Evolutionary conservation across 1,139 yeast genomes (phyloP).

Genomic region (Ogataea hybrid): DNA sequence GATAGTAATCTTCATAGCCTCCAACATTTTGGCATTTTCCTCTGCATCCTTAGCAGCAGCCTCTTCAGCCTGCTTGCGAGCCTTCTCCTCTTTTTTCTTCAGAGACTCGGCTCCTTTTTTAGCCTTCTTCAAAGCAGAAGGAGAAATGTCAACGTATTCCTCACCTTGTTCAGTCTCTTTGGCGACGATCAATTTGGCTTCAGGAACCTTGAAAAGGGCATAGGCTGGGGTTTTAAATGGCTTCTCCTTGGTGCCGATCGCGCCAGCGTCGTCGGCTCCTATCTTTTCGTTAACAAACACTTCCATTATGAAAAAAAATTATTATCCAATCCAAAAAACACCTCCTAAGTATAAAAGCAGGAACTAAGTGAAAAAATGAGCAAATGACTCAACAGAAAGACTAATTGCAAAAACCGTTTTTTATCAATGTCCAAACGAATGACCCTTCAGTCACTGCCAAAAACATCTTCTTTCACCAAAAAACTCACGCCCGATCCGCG

Average conservation of each 20-base stretch:
- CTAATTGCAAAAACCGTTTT: constrained; percentile 8
- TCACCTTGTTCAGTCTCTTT: constrained; percentile 61
- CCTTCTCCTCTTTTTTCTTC: constrained; percentile 86
- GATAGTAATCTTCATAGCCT: constrained; percentile 74
- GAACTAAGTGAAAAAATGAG: background rate
- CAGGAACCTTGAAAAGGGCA: constrained; percentile 58
- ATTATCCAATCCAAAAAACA: background rate
- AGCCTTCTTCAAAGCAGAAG: constrained; percentile 93
- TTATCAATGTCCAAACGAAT: constrained; percentile 12
- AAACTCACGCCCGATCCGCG: constrained; percentile 55
- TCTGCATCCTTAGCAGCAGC: constrained; percentile 60
- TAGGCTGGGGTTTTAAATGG: constrained; percentile 86
- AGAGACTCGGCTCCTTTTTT: constrained; percentile 93
- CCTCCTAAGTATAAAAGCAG: too few relatives aligned
- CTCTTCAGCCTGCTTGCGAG: constrained; percentile 60
- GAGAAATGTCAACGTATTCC: constrained; percentile 75
- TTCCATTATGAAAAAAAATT: constrained; percentile 16
- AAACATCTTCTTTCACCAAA: constrained; percentile 49
- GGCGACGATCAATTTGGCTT: constrained; percentile 58
- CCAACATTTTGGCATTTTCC: constrained; percentile 68
- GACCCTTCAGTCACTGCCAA: constrained; percentile 35
- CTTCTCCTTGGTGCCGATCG: constrained; percentile 56
- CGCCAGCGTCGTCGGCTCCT: constrained; percentile 60
- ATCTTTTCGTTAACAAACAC: constrained; percentile 66
- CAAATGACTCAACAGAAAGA: constrained; percentile 1